phyloP scores from a whole-genome alignment of 371 early-diverging fungal species.

The Funneliformis caledonium region DNA sequence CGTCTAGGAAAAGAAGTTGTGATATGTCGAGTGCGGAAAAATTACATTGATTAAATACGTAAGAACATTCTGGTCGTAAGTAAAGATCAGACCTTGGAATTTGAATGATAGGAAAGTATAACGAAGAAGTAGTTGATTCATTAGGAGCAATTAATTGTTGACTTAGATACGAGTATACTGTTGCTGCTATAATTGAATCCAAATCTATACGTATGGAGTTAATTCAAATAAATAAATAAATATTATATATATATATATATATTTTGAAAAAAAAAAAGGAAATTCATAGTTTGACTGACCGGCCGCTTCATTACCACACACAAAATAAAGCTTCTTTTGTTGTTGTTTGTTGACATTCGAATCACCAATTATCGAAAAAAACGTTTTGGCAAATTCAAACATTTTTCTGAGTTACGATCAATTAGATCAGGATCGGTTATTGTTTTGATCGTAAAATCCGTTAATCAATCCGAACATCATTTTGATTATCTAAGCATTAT shows the following conservation, averaged over 20 bases:
- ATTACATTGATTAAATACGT: conserved; percentile 19
- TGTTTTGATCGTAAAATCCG: too few relatives aligned
- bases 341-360: not conserved
- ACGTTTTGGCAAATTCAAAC: not conserved
- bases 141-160: not conserved
- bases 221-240: not conserved
- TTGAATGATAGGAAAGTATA: conserved; percentile 40
- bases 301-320: conserved; percentile 43
- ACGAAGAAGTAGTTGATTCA: not conserved
- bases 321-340: conserved; percentile 14
- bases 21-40: not conserved
- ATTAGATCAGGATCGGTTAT: too few relatives aligned
- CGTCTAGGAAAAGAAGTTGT: conserved; percentile 37
- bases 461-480: too few relatives aligned
- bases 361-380: not conserved
- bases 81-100: conserved; percentile 34
- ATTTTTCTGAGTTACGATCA: not conserved
- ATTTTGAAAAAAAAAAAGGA: not conserved
- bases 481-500: too few relatives aligned
- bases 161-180: conserved; percentile 15
- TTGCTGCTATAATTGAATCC: conserved; percentile 36
- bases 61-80: conserved; percentile 38
- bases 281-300: conserved; percentile 28
- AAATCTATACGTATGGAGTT: conserved; percentile 29
- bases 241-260: not conserved